Evolutionary conservation across 441 rosid genomes (phyloP).

Genomic region (Aleurites moluccanus): DNA sequence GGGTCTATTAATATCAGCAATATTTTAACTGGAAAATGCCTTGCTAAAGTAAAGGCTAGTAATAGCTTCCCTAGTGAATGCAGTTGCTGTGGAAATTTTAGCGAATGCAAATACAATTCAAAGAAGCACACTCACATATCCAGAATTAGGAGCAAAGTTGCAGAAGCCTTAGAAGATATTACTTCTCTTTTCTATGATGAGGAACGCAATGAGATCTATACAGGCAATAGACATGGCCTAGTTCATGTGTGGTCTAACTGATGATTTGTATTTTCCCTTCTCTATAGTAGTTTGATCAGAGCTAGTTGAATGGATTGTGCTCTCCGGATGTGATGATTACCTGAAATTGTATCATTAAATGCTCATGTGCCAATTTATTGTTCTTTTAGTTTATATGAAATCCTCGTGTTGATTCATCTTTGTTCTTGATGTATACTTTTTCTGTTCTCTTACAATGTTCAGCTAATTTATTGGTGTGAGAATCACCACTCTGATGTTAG

Average conservation of each 20-base stretch:
- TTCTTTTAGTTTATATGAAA: too few relatives aligned
- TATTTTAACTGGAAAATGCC: conserved; percentile 81
- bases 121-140: conserved; percentile 24
- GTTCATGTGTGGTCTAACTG: conserved; percentile 85
- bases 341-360: not conserved
- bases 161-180: conserved; percentile 82
- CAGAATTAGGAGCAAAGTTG: conserved; percentile 49
- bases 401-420: too few relatives aligned
- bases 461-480: too few relatives aligned
- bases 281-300: not conserved
- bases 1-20: conserved; percentile 85
- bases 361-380: too few relatives aligned
- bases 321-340: too few relatives aligned
- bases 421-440: too few relatives aligned
- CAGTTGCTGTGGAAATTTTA: conserved; percentile 29
- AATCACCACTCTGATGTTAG: too few relatives aligned
- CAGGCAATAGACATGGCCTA: conserved; percentile 68
- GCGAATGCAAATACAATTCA: conserved; percentile 14
- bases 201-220: conserved; percentile 84
- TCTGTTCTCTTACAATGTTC: too few relatives aligned
- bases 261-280: not conserved
- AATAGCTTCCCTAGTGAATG: conserved; percentile 47
- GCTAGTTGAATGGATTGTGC: not conserved
- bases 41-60: conserved; percentile 60
- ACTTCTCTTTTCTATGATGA: conserved; percentile 79